phyloP scores from a whole-genome alignment of 768 basidiomycete species.

The Mycena crocata region DNA sequence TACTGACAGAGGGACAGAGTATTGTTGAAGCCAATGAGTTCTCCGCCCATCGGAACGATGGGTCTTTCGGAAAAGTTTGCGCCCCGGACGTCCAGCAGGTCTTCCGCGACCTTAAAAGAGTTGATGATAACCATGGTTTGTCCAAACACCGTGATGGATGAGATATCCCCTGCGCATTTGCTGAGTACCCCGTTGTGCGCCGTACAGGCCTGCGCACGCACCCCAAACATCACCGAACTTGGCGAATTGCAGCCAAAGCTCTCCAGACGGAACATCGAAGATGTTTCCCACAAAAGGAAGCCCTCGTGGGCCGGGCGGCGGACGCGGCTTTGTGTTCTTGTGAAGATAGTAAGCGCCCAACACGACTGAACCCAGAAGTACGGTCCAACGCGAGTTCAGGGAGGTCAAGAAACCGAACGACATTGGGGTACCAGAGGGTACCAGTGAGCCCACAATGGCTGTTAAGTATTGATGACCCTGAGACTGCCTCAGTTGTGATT shows the following conservation, averaged over 20 bases:
- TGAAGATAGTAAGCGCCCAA: neutral
- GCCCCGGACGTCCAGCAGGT: slow-evolving; percentile 64
- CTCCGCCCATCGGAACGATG: slow-evolving; percentile 52
- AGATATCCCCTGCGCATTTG: slow-evolving; percentile 45
- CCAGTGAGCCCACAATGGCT: no score
- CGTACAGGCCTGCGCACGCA: slow-evolving; percentile 3
- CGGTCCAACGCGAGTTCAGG: neutral
- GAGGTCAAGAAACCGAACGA: no score
- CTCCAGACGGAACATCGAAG: slow-evolving; percentile 40
- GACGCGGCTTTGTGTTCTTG: neutral
- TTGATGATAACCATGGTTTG: slow-evolving; percentile 62
- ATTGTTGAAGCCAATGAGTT: slow-evolving; percentile 39
- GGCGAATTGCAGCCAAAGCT: slow-evolving; percentile 44
- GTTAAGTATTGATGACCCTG: no score
- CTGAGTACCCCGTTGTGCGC: neutral
- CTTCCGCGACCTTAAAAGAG: slow-evolving; percentile 50
- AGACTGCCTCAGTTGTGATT: no score
- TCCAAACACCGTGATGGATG: slow-evolving; percentile 50
- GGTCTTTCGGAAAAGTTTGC: slow-evolving; percentile 68
- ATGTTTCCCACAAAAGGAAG: slow-evolving; percentile 53
- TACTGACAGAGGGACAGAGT: slow-evolving; percentile 19
- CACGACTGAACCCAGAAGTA: neutral
- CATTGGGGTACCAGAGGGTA: no score
- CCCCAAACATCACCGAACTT: slow-evolving; percentile 50
- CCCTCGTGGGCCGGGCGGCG: slow-evolving; percentile 52